Percentiles rank a stretch among this genome's conserved stretches.
Evolutionary conservation across 2,329 filamentous ascomycete genomes (phyloP).

Genomic region (Fusarium sp.): DNA sequence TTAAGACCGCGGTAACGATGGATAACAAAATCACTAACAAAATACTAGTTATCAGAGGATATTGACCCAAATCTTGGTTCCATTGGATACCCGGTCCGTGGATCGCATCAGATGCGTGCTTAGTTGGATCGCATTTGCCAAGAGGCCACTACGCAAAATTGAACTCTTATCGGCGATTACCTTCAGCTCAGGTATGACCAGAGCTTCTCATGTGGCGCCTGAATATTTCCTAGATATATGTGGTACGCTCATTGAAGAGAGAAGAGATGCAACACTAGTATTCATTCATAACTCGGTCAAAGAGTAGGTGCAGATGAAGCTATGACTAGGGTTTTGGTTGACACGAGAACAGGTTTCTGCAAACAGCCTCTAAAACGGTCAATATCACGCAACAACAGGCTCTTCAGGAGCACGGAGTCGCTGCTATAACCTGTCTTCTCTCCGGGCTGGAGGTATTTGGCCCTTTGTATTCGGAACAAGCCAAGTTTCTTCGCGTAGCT

Average conservation of each 20-base stretch:
- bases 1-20: too few species aligned
- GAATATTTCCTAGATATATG: conserved; percentile 3
- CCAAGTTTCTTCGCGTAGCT: neutral
- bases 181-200: neutral
- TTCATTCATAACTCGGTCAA: conserved; percentile 33
- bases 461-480: neutral
- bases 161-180: conserved; percentile 24
- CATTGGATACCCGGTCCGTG: conserved; percentile 5
- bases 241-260: conserved; percentile 7
- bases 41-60: conserved; percentile 15
- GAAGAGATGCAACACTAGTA: conserved; percentile 1
- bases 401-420: conserved; percentile 3
- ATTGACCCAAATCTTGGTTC: conserved; percentile 9
- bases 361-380: neutral
- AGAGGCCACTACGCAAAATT: conserved; percentile 1
- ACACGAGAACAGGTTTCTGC: conserved; percentile 1
- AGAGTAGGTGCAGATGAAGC: conserved; percentile 2
- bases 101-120: conserved; percentile 16
- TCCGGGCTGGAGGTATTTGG: conserved; percentile 2
- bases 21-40: neutral
- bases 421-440: conserved; percentile 12
- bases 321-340: rapidly evolving
- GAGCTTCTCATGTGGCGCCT: neutral
- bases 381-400: neutral
- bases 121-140: conserved; percentile 23